Evolutionary conservation across 2,329 filamentous ascomycete genomes (phyloP), one percentile per base, ranked within the genome.

Genomic region (Thermomyces lanuginosus): DNA sequence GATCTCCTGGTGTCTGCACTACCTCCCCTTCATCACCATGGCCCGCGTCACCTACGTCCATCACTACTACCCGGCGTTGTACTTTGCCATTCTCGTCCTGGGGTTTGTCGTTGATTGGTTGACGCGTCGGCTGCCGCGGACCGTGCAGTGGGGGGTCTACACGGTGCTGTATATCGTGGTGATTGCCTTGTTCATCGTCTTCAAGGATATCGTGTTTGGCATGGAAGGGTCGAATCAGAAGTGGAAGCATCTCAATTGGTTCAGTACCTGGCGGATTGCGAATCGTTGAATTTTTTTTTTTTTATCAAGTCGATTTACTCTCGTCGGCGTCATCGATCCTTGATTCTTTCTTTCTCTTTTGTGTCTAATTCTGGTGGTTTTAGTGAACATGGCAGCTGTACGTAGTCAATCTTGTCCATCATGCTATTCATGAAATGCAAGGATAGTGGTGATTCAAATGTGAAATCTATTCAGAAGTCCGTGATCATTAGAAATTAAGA

Each of bases 11-110:
- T 75, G 92, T 56, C 66, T 98, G 25, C 89, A 98, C 59, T 98
- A 93, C 53, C 60, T 92, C 36, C 89, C 89, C 1, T 98, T 95
- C 56, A 71, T 92, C 44, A 72, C 89, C 47, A 98, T 98, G 91
- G 89, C 83, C 7, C 81, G 89, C 65, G 89, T 98, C 34, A 98
- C 89, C 9, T 98, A 98, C 47, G 89, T 98, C 29, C 89, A 98
- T 55, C 89, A 98, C 61, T 98, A 98, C 64, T 98, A 95, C 55
- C 89, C 89, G 7, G 89, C 89, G 6, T 70, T 98, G 7, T 98
- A 95, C 63, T 98, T 95, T 53, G 84, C 89, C 43, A 92, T 98
- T 38, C 63, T 98, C 23, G 72, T 70, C 9, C 72, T 84, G 35
- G 86, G 84, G 28, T 98, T 98, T 66, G 68, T 83, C 40, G 58